These are phyloP conservation scores for Fusarium equiseti DNA, from an alignment of 2,329 filamentous ascomycete species.

Conservation along the genomic window DNA sequence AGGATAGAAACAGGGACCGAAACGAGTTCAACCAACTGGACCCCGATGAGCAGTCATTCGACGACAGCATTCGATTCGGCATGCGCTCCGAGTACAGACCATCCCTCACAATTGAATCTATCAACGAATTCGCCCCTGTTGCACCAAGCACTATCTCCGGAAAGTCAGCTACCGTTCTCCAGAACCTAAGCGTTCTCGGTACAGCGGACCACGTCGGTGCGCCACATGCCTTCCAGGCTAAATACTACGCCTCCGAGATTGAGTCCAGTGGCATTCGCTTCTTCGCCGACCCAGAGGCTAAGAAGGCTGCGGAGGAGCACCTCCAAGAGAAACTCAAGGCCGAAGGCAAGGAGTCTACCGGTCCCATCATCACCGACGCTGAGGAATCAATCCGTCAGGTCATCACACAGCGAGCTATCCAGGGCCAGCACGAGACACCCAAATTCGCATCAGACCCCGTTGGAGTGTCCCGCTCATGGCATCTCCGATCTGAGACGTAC, in stretches of 20 bases:
- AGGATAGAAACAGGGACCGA: constrained; percentile 44
- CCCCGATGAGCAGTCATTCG: constrained; percentile 52
- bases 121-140: constrained; percentile 50
- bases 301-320: constrained; percentile 49
- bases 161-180: constrained; percentile 51
- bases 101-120: constrained; percentile 50
- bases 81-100: constrained; percentile 50
- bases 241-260: constrained; percentile 50
- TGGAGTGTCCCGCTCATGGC: constrained; percentile 53
- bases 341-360: constrained; percentile 35
- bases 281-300: constrained; percentile 45
- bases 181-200: constrained; percentile 53
- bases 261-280: constrained; percentile 45
- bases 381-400: constrained; percentile 52
- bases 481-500: constrained; percentile 56
- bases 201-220: constrained; percentile 52
- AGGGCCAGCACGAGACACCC: constrained; percentile 54
- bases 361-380: constrained; percentile 49
- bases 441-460: constrained; percentile 51
- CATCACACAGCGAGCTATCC: constrained; percentile 51
- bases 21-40: constrained; percentile 49
- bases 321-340: constrained; percentile 46
- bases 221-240: constrained; percentile 48
- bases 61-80: constrained; percentile 54
- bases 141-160: constrained; percentile 47